phyloP scores from a whole-genome alignment of 148 eudicot species.

The Fagopyrum tataricum region DNA sequence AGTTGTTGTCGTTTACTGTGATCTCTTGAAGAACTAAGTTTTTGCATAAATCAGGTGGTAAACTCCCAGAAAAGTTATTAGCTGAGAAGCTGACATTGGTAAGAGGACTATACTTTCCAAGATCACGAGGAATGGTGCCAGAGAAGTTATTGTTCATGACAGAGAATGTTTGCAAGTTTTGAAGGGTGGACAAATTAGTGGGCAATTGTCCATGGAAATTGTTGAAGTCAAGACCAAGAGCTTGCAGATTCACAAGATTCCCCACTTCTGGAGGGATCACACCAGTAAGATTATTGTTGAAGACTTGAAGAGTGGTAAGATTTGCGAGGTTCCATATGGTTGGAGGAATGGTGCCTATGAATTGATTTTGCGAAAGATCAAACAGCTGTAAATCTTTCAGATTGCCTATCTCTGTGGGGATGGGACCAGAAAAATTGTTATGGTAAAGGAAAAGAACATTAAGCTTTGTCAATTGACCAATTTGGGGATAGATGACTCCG shows the following conservation, averaged over 20 bases:
- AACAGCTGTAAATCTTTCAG: conserved; percentile 19
- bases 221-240: conserved; percentile 11
- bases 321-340: conserved; percentile 31
- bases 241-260: neutral
- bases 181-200: neutral
- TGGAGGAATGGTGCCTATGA: conserved; percentile 39
- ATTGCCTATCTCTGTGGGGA: conserved; percentile 31
- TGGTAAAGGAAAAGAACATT: conserved; percentile 19
- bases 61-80: conserved; percentile 30
- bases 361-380: conserved; percentile 29
- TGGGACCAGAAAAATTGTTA: conserved; percentile 29
- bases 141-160: conserved; percentile 10
- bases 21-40: conserved; percentile 30
- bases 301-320: conserved; percentile 8
- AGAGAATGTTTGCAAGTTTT: neutral
- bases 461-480: conserved; percentile 26
- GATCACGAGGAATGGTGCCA: conserved; percentile 26
- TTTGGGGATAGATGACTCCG: conserved; percentile 28
- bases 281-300: conserved; percentile 10
- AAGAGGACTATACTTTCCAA: conserved; percentile 12
- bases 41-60: conserved; percentile 35
- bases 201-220: conserved; percentile 3
- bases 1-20: conserved; percentile 25
- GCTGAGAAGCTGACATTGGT: conserved; percentile 19
- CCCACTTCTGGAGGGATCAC: conserved; percentile 4